Base-by-base conservation (phyloP, 371 early-diverging fungal genomes). In the Zopfochytrium polystomum region DNA sequence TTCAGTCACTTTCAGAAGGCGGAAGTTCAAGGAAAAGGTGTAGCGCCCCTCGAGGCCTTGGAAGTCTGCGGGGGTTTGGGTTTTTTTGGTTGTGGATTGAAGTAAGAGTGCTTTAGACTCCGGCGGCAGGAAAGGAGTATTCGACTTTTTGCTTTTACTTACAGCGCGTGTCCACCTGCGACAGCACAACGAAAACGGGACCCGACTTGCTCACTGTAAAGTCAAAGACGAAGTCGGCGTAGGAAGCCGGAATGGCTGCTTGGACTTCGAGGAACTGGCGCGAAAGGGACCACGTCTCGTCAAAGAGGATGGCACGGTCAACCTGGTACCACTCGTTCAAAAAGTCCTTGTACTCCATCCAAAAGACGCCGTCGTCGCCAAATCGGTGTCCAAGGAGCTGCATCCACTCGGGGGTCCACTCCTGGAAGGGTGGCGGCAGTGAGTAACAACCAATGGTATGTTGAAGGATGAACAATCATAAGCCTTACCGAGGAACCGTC, bases 331-430 rank as follows among this genome's bases (percentile, higher is more conserved):
- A 78, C 54, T 72, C 63, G 18, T 59, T 34, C 42, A 76, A 50
- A 26, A 74, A 75, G 43, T 76, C 75, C 26, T 23, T 52, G 55
- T 75, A 63, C 29, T 63, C 63, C 63, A 63, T 63, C 79, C 79
- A 79, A 60, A 76, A 79, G 20, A 55, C 52, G 26, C 77, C 77
- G 49, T 76, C 79, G 49, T 76, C 52, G 51, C 74, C 72, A 31
- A 74, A 70, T 45, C 52, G 38, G 44, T 71, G 66, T 29, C 58
- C 52, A 20, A 79, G 67, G 7, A 61, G 23, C 54, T 58, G 49
- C 48, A 75, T 73, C 38, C 72, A 68, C 53, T 75, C 76, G 13
- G 71, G 58, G 0, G 73, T 73, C 74, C 66, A 67, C 53, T 66
- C 58, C 7, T n/a, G n/a, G n/a, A n/a, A n/a, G n/a, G n/a, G n/a